A percentile compares a stretch with the other conserved stretches of the same genome.
These are phyloP conservation scores for Lecanicillium sp. DNA, from an alignment of 2,329 filamentous ascomycete genomes.

Conservation along the genomic window DNA sequence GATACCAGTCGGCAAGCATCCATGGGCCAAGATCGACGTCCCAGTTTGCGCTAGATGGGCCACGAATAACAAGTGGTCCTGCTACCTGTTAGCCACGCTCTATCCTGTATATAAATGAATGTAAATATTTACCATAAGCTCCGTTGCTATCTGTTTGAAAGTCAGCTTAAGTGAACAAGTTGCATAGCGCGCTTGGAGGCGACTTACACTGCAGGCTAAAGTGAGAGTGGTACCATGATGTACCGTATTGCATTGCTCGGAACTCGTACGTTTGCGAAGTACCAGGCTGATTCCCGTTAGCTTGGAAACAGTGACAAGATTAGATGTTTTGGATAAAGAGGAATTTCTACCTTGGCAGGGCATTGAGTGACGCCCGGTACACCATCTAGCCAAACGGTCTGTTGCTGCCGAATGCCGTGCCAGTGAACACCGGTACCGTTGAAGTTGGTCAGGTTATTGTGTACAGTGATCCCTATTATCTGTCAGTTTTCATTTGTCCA, in stretches of 20 bases:
- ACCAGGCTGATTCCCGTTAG: no score
- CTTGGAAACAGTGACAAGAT: no score
- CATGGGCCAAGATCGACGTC: slow-evolving; percentile 56
- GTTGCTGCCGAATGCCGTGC: slow-evolving; percentile 53
- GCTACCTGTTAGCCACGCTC: slow-evolving; percentile 52
- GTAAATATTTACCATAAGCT: no score
- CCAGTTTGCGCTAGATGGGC: slow-evolving; percentile 50
- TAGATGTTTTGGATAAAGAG: no score
- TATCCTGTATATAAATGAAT: no score
- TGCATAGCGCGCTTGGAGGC: no score
- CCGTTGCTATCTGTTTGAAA: no score
- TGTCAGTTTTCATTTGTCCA: no score
- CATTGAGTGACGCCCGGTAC: slow-evolving; percentile 43
- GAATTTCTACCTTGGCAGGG: no score
- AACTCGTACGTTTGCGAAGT: slow-evolving; percentile 51
- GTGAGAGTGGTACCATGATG: slow-evolving; percentile 56
- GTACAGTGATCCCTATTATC: no score
- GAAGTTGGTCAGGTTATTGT: slow-evolving; percentile 43
- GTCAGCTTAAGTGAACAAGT: no score
- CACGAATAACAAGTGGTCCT: slow-evolving; percentile 54
- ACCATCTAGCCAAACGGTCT: slow-evolving; percentile 49
- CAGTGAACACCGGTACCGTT: slow-evolving; percentile 58
- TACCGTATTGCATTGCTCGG: slow-evolving; percentile 46
- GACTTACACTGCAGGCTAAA: slow-evolving; percentile 38
- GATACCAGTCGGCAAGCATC: slow-evolving; percentile 52